Evolutionary conservation across 768 basidiomycete genomes (phyloP).

Genomic region (Macrolepiota fuliginosa): DNA sequence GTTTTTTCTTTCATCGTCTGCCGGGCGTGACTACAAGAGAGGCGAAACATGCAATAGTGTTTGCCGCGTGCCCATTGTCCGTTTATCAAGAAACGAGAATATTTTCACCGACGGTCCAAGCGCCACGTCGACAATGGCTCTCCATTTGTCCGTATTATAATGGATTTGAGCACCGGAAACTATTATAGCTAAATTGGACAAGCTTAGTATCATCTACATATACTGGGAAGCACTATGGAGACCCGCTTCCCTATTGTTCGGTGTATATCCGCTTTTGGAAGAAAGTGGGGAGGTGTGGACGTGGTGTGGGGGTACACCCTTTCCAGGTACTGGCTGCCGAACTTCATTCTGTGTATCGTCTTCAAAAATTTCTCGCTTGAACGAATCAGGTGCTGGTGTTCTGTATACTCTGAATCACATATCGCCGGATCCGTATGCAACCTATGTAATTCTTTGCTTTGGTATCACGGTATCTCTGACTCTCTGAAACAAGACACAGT

Average conservation of each 20-base stretch:
- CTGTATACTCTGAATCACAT: too few relatives aligned
- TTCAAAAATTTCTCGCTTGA: too few relatives aligned
- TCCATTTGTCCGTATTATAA: neutral
- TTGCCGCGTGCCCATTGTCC: neutral
- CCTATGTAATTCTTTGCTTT: too few relatives aligned
- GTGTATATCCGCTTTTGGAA: neutral
- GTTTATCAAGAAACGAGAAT: neutral
- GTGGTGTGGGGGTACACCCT: neutral
- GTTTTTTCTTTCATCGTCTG: neutral
- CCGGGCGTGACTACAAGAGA: neutral
- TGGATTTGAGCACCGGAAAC: neutral
- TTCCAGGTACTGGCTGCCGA: too few relatives aligned
- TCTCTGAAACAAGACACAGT: too few relatives aligned
- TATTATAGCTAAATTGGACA: neutral
- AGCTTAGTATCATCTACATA: neutral
- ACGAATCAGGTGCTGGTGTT: too few relatives aligned
- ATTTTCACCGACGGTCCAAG: conserved; percentile 4
- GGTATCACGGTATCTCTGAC: too few relatives aligned
- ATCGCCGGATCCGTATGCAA: too few relatives aligned
- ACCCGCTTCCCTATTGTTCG: neutral
- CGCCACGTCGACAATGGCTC: neutral
- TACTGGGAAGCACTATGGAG: neutral
- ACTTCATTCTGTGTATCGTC: too few relatives aligned
- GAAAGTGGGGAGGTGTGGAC: neutral
- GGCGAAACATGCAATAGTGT: neutral